phyloP scores from a whole-genome alignment of 2,329 filamentous ascomycete species.

The Orbilia javanica region DNA sequence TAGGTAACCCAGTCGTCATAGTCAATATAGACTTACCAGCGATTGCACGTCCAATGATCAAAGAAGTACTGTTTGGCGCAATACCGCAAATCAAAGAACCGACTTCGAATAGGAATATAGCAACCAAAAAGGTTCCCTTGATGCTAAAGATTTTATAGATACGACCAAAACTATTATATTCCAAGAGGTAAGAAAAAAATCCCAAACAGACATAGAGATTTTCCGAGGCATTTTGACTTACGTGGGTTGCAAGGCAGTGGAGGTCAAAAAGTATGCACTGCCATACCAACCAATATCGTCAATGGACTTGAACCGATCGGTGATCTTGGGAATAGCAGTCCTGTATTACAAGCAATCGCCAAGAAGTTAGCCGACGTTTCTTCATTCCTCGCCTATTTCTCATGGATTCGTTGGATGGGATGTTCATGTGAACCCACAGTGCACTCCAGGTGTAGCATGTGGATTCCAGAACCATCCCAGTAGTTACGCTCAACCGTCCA shows the following conservation, averaged over 20 bases:
- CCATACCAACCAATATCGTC: slow-evolving; percentile 63
- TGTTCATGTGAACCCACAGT: slow-evolving; percentile 1
- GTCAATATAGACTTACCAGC: slow-evolving; percentile 66
- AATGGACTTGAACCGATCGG: slow-evolving; percentile 64
- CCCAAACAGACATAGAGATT: too few species aligned
- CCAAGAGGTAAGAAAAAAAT: too few species aligned
- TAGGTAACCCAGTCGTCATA: neutral
- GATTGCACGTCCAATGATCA: slow-evolving; percentile 71
- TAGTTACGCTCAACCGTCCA: neutral
- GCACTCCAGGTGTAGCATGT: neutral
- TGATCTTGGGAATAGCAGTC: slow-evolving; percentile 66
- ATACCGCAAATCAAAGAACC: slow-evolving; percentile 71
- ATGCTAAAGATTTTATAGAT: slow-evolving; percentile 70
- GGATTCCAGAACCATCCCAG: neutral
- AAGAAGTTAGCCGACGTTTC: slow-evolving; percentile 49
- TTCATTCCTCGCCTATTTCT: slow-evolving; percentile 43
- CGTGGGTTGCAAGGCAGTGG: slow-evolving; percentile 57
- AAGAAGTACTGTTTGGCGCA: slow-evolving; percentile 68
- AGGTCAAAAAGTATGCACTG: slow-evolving; percentile 62
- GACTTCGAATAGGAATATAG: slow-evolving; percentile 61
- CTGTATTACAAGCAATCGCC: slow-evolving; percentile 34
- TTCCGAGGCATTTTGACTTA: too few species aligned
- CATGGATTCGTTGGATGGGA: neutral
- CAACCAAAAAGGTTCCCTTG: slow-evolving; percentile 68
- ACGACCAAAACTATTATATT: slow-evolving; percentile 69